Evolutionary conservation across 768 basidiomycete species (phyloP), one percentile per base, ranked within the genome.

Genomic region (Hebeloma cylindrosporum): DNA sequence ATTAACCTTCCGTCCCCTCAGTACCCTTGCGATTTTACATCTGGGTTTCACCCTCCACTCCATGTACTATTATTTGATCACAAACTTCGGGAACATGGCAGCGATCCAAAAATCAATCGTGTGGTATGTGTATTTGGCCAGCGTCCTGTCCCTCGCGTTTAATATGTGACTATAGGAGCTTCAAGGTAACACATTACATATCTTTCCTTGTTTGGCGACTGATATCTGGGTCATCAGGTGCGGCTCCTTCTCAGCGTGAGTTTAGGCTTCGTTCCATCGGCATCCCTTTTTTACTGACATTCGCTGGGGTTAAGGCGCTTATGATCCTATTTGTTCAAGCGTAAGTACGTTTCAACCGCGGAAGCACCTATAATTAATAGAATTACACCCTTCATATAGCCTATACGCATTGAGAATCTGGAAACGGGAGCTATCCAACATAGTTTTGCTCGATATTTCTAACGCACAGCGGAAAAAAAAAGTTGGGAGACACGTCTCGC

Each of bases 351-450:
- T 27, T 18, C 33, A 20, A 22, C 14, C 32, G 28, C 13, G 25
- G 10, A n/a, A n/a, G 11, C 11, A 38, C 36, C 22, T 42, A n/a
- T 28, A 20, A 7, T 22, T 9, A 26, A 23, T 30, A 13, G 17
- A 10, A 30, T 42, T 28, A n/a, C n/a, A n/a, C n/a, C n/a, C 20
- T 11, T 22, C 10, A 6, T 29, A 9, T 9, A 73, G 72, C 52
- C 52, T 74, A 26, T 75, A 75, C 38, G 61, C 71, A 7, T 59
- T 67, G 35, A 65, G 73, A 6, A 65, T 74, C 9, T 74, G 72
- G 70, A 60, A 69, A 31, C 65, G 73, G 74, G 50, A 53, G 72
- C 68, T 20, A 9, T 21, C 38, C 30, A 23, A 43, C 9, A 34
- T 29, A 22, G 40, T 33, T 39, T 27, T 31, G 17, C 7, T 47